phyloP scores from a whole-genome alignment of 495 filamentous ascomycete genomes.

The Endocarpon pusillum region DNA sequence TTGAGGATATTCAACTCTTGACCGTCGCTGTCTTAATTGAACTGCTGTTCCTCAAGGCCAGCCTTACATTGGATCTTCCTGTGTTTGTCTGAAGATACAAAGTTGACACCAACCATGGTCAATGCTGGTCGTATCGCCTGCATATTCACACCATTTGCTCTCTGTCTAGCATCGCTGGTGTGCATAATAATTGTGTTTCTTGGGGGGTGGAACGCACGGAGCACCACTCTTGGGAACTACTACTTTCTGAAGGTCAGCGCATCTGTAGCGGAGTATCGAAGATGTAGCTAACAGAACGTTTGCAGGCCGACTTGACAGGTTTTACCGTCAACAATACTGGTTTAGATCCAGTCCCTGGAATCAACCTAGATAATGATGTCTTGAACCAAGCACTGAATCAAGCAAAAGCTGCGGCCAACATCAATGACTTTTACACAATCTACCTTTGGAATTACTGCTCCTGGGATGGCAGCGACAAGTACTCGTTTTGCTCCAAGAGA shows the following conservation, averaged over 20 bases:
- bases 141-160: constrained; percentile 61
- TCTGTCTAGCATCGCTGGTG: constrained; percentile 56
- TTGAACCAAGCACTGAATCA: constrained; percentile 19
- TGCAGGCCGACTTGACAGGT: constrained; percentile 23
- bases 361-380: constrained; percentile 12
- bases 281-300: constrained; percentile 2
- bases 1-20: too few relatives aligned
- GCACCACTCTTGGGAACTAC: constrained; percentile 28
- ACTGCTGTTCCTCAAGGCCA: too few relatives aligned
- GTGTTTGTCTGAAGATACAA: background rate
- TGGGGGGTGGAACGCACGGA: constrained; percentile 50
- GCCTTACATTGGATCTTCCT: background rate
- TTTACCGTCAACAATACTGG: constrained; percentile 15
- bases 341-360: constrained; percentile 11
- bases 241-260: constrained; percentile 52
- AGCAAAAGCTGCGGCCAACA: constrained; percentile 23
- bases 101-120: constrained; percentile 32
- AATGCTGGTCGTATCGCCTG: constrained; percentile 63
- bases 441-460: constrained; percentile 80
- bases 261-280: too few relatives aligned
- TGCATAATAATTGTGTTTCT: constrained; percentile 56
- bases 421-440: constrained; percentile 67
- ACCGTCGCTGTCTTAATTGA: too few relatives aligned
- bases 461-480: constrained; percentile 25
- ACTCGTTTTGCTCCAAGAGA: constrained; percentile 34